A percentile compares a stretch with the other conserved stretches of the same genome.
Conservation (phyloP, 352 stramenopile genomes). For the Phytophthora tubulina region DNA sequence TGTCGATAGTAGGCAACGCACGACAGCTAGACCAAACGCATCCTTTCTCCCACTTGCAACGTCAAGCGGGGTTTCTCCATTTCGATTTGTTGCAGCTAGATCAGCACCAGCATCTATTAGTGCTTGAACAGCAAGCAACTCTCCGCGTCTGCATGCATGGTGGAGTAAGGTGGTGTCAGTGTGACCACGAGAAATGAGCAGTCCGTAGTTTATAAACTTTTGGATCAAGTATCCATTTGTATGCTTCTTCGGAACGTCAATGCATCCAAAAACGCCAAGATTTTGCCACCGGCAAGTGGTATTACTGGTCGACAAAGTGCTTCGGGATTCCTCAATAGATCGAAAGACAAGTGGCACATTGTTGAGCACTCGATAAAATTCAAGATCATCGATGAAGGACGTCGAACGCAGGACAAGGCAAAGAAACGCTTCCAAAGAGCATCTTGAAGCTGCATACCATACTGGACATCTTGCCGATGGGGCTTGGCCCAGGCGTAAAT, state of each 20-base stretch:
- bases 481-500: slow-evolving; percentile 47
- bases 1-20: slow-evolving; percentile 39
- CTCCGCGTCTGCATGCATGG: slow-evolving; percentile 44
- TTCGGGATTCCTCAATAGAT: slow-evolving; percentile 39
- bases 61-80: slow-evolving; percentile 45
- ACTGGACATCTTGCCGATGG: slow-evolving; percentile 43
- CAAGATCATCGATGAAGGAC: slow-evolving; percentile 34
- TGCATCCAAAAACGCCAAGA: slow-evolving; percentile 62
- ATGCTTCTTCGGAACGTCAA: slow-evolving; percentile 41
- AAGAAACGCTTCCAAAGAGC: slow-evolving; percentile 57
- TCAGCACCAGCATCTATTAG: slow-evolving; percentile 54
- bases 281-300: slow-evolving; percentile 65
- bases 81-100: slow-evolving; percentile 38
- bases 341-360: slow-evolving; percentile 24
- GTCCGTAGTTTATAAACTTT: slow-evolving; percentile 60
- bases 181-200: slow-evolving; percentile 29
- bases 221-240: slow-evolving; percentile 54
- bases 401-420: slow-evolving; percentile 45
- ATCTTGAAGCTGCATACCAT: slow-evolving; percentile 58
- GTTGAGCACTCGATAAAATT: slow-evolving; percentile 14
- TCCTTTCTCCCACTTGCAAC: slow-evolving; percentile 56
- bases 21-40: slow-evolving; percentile 41
- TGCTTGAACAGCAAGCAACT: slow-evolving; percentile 48
- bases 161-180: slow-evolving; percentile 54
- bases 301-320: slow-evolving; percentile 29